Percentiles rank a stretch among this genome's conserved stretches.
Conservation (phyloP, 2,329 filamentous ascomycete genomes). For the Hypocreales sp. region DNA sequence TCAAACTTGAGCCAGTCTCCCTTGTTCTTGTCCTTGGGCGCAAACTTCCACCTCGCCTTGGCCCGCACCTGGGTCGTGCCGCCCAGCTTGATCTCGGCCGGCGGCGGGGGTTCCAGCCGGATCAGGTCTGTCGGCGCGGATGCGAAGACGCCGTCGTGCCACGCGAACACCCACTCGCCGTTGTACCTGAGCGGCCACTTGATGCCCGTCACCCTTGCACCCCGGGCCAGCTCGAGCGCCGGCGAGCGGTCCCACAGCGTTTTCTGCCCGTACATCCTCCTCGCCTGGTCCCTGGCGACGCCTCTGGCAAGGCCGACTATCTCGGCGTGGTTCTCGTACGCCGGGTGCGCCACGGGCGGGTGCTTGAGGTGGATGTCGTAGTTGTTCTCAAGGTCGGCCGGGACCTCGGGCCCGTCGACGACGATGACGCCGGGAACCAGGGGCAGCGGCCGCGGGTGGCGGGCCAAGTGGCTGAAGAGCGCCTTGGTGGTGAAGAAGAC, state of each 20-base stretch:
- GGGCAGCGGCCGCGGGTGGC: constrained; percentile 37
- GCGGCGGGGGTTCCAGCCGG: constrained; percentile 29
- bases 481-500: constrained; percentile 38
- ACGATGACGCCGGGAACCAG: constrained; percentile 30
- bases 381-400: constrained; percentile 26
- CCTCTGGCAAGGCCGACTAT: constrained; percentile 27
- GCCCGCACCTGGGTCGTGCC: constrained; percentile 31
- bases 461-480: constrained; percentile 35
- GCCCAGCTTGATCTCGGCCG: constrained; percentile 28
- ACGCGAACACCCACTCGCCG: constrained; percentile 42
- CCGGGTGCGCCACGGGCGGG: constrained; percentile 23
- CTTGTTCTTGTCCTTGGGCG: constrained; percentile 25
- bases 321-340: constrained; percentile 23
- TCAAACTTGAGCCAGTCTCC: constrained; percentile 44
- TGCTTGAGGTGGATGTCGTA: constrained; percentile 35
- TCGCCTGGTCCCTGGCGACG: constrained; percentile 28
- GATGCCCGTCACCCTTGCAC: constrained; percentile 33
- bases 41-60: constrained; percentile 37
- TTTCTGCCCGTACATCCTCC: constrained; percentile 29
- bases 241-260: constrained; percentile 27
- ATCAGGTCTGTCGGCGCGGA: constrained; percentile 33
- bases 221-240: constrained; percentile 29
- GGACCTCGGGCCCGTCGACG: constrained; percentile 26
- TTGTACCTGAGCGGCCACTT: constrained; percentile 33
- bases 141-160: constrained; percentile 36